phyloP scores from a whole-genome alignment of 2,329 filamentous ascomycete genomes.

The Xylariaceae sp. region DNA sequence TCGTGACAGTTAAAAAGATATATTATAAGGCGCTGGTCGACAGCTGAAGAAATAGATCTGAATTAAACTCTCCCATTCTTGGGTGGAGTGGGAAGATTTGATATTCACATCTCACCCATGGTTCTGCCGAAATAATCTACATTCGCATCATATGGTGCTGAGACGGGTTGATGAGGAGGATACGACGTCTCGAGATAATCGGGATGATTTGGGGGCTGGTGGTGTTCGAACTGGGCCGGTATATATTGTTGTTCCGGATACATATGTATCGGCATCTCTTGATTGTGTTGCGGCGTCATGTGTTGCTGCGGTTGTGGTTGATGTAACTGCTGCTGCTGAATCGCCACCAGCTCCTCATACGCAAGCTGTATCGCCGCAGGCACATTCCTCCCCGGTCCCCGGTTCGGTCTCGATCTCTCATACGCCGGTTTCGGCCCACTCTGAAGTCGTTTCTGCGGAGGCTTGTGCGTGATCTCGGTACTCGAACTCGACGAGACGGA shows the following conservation, averaged over 20 bases:
- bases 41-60: not conserved
- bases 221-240: too few relatives aligned
- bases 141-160: not conserved
- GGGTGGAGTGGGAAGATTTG: not conserved
- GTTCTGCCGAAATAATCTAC: slow-evolving; percentile 17
- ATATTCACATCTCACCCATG: slow-evolving; percentile 2
- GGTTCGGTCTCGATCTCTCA: slow-evolving; percentile 14
- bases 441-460: slow-evolving; percentile 18
- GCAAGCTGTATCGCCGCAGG: slow-evolving; percentile 18
- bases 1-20: too few relatives aligned
- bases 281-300: too few relatives aligned
- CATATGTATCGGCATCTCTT: too few relatives aligned
- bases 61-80: not conserved
- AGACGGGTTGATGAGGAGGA: slow-evolving; percentile 1
- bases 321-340: slow-evolving; percentile 8
- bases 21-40: too few relatives aligned
- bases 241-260: too few relatives aligned
- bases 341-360: slow-evolving; percentile 18
- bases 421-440: slow-evolving; percentile 16
- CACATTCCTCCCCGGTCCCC: slow-evolving; percentile 10
- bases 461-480: slow-evolving; percentile 5
- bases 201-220: too few relatives aligned
- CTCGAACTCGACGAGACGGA: too few relatives aligned
- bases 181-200: not conserved
- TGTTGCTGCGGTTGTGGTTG: slow-evolving; percentile 7